These are phyloP conservation scores for Xerocomellus intermedius DNA, from an alignment of 768 basidiomycete species.

Conservation along the genomic window DNA sequence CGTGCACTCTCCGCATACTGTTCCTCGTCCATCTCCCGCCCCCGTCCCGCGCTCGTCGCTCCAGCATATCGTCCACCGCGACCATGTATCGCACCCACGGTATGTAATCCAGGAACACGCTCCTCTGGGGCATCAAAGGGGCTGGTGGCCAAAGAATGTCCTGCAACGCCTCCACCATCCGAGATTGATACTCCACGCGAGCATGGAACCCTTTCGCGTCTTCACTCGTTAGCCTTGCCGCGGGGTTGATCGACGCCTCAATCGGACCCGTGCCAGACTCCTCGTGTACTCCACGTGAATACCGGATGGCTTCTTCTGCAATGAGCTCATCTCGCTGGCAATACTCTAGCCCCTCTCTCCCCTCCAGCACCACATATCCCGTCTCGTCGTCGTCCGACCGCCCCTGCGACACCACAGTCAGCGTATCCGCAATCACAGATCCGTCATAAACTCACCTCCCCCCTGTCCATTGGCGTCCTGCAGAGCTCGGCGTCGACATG, in stretches of 20 bases:
- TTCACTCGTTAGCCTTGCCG: slow-evolving; percentile 22
- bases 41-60: slow-evolving; percentile 35
- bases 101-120: slow-evolving; percentile 64
- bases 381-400: slow-evolving; percentile 54
- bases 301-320: slow-evolving; percentile 42
- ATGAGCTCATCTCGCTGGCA: slow-evolving; percentile 50
- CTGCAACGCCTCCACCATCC: slow-evolving; percentile 47
- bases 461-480: slow-evolving; percentile 32
- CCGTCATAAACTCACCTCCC: slow-evolving; percentile 38
- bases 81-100: slow-evolving; percentile 69
- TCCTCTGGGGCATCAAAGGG: slow-evolving; percentile 42
- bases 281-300: slow-evolving; percentile 45
- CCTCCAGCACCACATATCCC: slow-evolving; percentile 43
- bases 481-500: slow-evolving; percentile 53
- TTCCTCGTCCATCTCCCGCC: slow-evolving; percentile 56
- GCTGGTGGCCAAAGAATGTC: slow-evolving; percentile 44
- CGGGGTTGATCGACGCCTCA: slow-evolving; percentile 36
- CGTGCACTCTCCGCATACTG: slow-evolving; percentile 46
- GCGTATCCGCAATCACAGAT: background rate
- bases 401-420: slow-evolving; percentile 17
- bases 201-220: slow-evolving; percentile 29
- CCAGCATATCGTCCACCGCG: slow-evolving; percentile 53
- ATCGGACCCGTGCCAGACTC: slow-evolving; percentile 30
- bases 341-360: slow-evolving; percentile 30
- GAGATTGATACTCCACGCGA: slow-evolving; percentile 45